Evolutionary conservation across 768 basidiomycete genomes (phyloP), one percentile per base, ranked within the genome.

Genomic region (Amanita exitialis): DNA sequence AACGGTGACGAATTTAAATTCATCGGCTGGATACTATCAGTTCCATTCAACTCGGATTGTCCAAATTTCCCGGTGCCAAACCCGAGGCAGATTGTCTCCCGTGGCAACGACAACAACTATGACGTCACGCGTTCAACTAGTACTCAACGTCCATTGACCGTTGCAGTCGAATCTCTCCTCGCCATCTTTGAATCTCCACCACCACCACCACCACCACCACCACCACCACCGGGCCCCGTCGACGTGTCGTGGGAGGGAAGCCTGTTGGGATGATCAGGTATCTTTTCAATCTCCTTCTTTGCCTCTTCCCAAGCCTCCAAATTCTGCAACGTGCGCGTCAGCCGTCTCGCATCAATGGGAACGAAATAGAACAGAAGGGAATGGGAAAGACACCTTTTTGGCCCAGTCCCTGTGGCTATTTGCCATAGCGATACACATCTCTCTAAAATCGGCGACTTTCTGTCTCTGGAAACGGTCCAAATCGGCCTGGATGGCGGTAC

Each of bases 391-490:
- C 53, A 92, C 95, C 83, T 93, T 90, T 72, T 88, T 85, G 66
- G 92, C 95, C 94, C 94, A 98, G 58, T 98, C 96, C 45, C 86
- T 79, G 65, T 99, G 96, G 49, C 83, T 86, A 59, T 78, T 76
- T 0, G 92, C 89, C 78, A 98, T 85, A 58, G 79, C 80, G 54
- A 98, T 89, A 35, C 86, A 71, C 93, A 99, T 93, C 64, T 95
- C 90, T 34, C 93, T 73, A 57, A 98, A 58, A 70, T 99, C 96
- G 6, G 92, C 91, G 3, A 99, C 96, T 64, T 99, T 99, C 72
- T 98, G 96, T 20, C 96, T 80, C 64, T 99, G 96, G 69, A 99
- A 99, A 45, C 96, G 80, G 68, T 99, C 96, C 56, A 99, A 71
- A 69, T 99, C 96, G 13, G 91, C 90, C 65, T 99, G 96, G 48